Conservation (phyloP, 331 rosid species). For the Saraca asoca region DNA sequence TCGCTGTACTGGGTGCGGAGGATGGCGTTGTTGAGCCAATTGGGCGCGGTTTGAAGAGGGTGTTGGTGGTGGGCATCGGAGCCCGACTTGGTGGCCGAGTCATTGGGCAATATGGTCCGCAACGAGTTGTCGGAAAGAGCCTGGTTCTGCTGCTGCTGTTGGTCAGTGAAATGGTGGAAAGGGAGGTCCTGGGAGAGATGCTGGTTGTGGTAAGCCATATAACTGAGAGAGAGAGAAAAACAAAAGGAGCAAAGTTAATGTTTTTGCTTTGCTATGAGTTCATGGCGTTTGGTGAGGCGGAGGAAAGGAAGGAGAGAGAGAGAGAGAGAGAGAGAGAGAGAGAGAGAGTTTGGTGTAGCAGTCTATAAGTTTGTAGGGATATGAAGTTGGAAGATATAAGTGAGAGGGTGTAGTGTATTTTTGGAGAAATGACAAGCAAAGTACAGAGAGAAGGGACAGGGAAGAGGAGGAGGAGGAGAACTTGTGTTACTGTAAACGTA, state of each 20-base stretch:
- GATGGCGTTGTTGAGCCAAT: constrained; percentile 98
- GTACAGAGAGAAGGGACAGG: not conserved
- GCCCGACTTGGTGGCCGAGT: constrained; percentile 49
- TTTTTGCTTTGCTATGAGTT: constrained; percentile 1
- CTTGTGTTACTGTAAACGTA: constrained; percentile 34
- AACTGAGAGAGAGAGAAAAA: not conserved
- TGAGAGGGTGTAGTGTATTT: constrained; percentile 14
- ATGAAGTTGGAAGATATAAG: not conserved
- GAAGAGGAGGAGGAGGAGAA: constrained; percentile 13
- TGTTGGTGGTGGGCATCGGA: constrained; percentile 53
- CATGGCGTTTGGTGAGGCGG: constrained; percentile 19
- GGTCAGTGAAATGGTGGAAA: constrained; percentile 75
- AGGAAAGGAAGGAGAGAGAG: not conserved
- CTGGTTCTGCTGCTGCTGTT: constrained; percentile 43
- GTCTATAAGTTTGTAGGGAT: not conserved
- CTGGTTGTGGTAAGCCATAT: constrained; percentile 85
- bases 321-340: constrained; percentile 1
- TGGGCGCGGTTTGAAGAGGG: constrained; percentile 69
- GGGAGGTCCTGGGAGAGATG: constrained; percentile 71
- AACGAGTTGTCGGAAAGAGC: constrained; percentile 32
- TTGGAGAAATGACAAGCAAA: not conserved
- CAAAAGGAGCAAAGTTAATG: not conserved
- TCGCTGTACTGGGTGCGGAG: constrained; percentile 64
- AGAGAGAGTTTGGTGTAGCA: constrained; percentile 26
- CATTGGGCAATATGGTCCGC: constrained; percentile 45